Conservation (phyloP, 257 asterid species). For the Hygrophila difformis region DNA sequence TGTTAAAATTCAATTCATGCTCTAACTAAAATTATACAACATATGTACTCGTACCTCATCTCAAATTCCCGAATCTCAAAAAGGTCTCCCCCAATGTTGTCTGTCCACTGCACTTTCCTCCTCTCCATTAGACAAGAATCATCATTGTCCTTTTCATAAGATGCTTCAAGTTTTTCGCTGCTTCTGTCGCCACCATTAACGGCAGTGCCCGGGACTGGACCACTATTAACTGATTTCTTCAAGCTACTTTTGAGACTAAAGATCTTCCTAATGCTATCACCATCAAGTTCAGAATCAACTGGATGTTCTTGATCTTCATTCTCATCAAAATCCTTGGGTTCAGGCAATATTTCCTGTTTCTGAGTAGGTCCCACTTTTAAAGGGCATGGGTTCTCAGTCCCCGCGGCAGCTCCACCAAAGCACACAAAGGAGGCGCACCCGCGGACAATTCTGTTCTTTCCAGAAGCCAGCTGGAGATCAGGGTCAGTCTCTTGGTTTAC, state of each 20-base stretch:
- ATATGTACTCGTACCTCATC: slow-evolving; percentile 55
- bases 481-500: slow-evolving; percentile 83
- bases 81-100: slow-evolving; percentile 78
- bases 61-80: slow-evolving; percentile 84
- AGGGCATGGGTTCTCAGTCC: slow-evolving; percentile 61
- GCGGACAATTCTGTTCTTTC: slow-evolving; percentile 54
- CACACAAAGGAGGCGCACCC: slow-evolving; percentile 83
- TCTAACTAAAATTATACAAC: slow-evolving; percentile 4
- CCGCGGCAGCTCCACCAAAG: slow-evolving; percentile 73
- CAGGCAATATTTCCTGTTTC: slow-evolving; percentile 41
- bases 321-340: slow-evolving; percentile 31
- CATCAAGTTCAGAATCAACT: slow-evolving; percentile 19
- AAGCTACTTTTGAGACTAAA: slow-evolving; percentile 64
- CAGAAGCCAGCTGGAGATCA: slow-evolving; percentile 92
- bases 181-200: slow-evolving; percentile 14
- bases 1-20: background rate
- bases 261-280: slow-evolving; percentile 23
- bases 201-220: slow-evolving; percentile 20
- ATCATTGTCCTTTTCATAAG: slow-evolving; percentile 25
- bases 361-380: slow-evolving; percentile 68
- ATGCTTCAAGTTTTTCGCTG: slow-evolving; percentile 19
- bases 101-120: slow-evolving; percentile 96
- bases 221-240: slow-evolving; percentile 39
- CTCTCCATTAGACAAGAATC: slow-evolving; percentile 32
- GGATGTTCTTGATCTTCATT: slow-evolving; percentile 23